A percentile compares a stretch with the other conserved stretches of the same genome.
These are phyloP conservation scores for Fonsecaea multimorphosa DNA, from an alignment of 2,329 filamentous ascomycete species.

Conservation along the genomic window DNA sequence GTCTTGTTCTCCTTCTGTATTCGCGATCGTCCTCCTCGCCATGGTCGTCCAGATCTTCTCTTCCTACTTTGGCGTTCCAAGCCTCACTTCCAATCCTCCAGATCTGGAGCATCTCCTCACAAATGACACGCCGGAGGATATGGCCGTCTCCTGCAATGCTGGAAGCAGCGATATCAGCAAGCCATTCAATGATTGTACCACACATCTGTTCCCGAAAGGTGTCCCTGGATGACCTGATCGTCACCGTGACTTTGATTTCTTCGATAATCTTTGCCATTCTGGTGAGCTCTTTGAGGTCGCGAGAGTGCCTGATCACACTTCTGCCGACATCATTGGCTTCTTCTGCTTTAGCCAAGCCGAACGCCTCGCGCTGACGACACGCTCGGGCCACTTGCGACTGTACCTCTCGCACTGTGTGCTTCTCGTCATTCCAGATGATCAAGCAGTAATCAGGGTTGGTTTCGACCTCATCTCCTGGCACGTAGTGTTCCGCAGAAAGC, in stretches of 20 bases:
- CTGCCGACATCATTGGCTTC: conserved; percentile 90
- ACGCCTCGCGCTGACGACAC: conserved; percentile 72
- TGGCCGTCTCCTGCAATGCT: conserved; percentile 79
- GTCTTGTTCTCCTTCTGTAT: conserved; percentile 48
- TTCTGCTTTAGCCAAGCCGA: conserved; percentile 76
- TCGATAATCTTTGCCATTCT: conserved; percentile 85
- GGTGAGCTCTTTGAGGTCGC: conserved; percentile 74
- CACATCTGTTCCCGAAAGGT: conserved; percentile 99
- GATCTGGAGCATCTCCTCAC: conserved; percentile 85
- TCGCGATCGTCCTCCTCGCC: conserved; percentile 63
- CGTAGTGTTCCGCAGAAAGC: conserved; percentile 76
- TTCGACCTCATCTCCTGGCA: conserved; percentile 64
- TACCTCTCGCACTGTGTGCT: conserved; percentile 93
- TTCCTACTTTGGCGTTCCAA: conserved; percentile 76
- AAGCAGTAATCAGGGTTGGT: conserved; percentile 78
- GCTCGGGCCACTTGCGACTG: conserved; percentile 87
- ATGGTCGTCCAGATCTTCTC: conserved; percentile 82
- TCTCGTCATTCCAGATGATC: conserved; percentile 97
- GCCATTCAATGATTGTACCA: conserved; percentile 95
- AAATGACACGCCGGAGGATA: conserved; percentile 80
- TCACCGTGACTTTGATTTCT: conserved; percentile 94
- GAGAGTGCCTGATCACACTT: conserved; percentile 78
- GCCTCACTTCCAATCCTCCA: conserved; percentile 88
- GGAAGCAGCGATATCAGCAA: conserved; percentile 89
- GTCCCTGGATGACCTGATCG: conserved; percentile 88